A percentile compares a stretch with the other conserved stretches of the same genome.
Evolutionary conservation across 1,284 basidiomycete genomes (phyloP).

Genomic region (Schizophyllum amplum): DNA sequence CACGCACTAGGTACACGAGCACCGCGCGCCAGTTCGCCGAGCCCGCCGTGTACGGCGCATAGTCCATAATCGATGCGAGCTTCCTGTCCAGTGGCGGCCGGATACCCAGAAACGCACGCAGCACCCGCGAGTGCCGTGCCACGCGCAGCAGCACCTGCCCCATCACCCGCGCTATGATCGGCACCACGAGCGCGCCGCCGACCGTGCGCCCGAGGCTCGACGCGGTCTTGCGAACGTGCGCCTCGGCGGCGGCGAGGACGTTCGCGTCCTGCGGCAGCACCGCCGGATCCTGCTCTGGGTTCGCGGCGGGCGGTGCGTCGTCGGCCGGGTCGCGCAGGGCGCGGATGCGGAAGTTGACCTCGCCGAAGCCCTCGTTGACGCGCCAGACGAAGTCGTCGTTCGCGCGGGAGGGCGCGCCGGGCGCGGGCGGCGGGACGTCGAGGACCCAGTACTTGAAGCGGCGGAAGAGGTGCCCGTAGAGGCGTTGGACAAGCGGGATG

Average conservation of each 20-base stretch:
- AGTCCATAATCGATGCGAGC: background rate
- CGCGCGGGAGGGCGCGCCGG: slow-evolving; percentile 9
- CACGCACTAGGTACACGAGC: slow-evolving; percentile 41
- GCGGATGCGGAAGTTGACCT: slow-evolving; percentile 10
- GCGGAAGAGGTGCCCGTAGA: slow-evolving; percentile 38
- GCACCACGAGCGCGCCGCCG: slow-evolving; percentile 58
- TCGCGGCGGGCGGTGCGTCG: slow-evolving; percentile 9
- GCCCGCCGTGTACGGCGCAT: slow-evolving; percentile 12
- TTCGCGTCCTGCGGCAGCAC: slow-evolving; percentile 13
- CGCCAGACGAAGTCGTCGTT: slow-evolving; percentile 10
- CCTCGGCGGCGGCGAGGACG: slow-evolving; percentile 39
- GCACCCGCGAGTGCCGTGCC: slow-evolving; percentile 36
- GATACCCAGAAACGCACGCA: slow-evolving; percentile 50
- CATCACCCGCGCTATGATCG: slow-evolving; percentile 56
- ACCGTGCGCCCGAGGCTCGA: slow-evolving; percentile 49
- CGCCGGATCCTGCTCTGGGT: slow-evolving; percentile 13
- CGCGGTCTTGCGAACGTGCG: slow-evolving; percentile 46
- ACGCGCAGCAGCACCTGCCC: slow-evolving; percentile 49
- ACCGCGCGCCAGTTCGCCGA: slow-evolving; percentile 22
- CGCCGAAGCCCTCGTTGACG: slow-evolving; percentile 13
- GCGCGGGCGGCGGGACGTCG: slow-evolving; percentile 25
- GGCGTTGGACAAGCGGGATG: slow-evolving; percentile 37
- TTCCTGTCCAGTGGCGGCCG: slow-evolving; percentile 25
- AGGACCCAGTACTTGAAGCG: slow-evolving; percentile 40
- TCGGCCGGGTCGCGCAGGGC: slow-evolving; percentile 7